Percentiles rank a stretch among this genome's conserved stretches.
Conservation (phyloP, 192 early-diverging fungal genomes). For the Funneliformis geosporum region DNA sequence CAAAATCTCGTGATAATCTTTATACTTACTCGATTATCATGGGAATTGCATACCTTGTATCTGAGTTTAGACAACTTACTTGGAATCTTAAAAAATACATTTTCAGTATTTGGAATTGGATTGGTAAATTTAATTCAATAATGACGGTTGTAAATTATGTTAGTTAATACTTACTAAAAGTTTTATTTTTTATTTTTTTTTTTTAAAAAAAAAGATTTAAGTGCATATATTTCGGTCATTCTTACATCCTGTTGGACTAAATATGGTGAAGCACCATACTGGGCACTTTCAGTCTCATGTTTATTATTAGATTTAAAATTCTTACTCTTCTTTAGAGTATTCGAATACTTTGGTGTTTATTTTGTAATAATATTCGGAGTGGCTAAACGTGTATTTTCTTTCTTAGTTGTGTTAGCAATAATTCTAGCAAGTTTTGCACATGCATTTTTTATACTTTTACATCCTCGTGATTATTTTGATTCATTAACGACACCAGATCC, state of each 20-base stretch:
- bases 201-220: not conserved
- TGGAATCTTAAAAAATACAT: not conserved
- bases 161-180: not conserved
- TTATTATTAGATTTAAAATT: no score
- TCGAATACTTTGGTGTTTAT: slow-evolving; percentile 8
- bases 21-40: not conserved
- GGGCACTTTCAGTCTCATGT: not conserved
- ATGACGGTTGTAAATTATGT: no score
- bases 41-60: not conserved
- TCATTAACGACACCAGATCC: no score
- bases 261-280: not conserved
- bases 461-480: not conserved
- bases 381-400: slow-evolving; percentile 9
- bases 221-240: not conserved
- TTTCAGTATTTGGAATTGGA: not conserved
- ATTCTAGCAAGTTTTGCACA: no score
- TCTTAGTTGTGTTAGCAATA: not conserved
- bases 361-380: slow-evolving; percentile 9
- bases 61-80: slow-evolving; percentile 11
- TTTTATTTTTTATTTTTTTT: no score
- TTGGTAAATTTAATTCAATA: not conserved
- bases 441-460: not conserved
- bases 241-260: not conserved
- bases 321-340: not conserved
- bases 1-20: not conserved